Base-by-base conservation (phyloP, 768 basidiomycete species). In the Macrocybe gigantea region DNA sequence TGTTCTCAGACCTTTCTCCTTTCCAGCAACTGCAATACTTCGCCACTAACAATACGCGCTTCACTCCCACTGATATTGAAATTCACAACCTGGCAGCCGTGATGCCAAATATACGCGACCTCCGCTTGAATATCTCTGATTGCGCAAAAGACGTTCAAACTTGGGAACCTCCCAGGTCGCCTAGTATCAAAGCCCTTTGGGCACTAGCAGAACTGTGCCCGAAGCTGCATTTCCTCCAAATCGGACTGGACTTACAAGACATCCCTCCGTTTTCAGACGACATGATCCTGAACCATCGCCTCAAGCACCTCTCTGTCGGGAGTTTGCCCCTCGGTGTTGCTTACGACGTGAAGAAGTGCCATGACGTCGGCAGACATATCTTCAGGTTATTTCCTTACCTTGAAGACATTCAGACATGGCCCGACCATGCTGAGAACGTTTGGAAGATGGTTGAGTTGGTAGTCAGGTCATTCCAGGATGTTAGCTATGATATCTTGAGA, bases 1-100 rank as follows among this genome's bases (percentile, higher is more conserved):
- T 48, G 7, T 33, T 48, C 30, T 7, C 22, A 10, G 33, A 33
- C 2, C 35, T 43, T 29, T 43, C 44, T 13, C 41, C 33, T 41
- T 30, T 43, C 6, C 41, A 22, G 12, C 41, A 48, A 33, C 40
- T 48, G n/a, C 35, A 42, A 29, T 13, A 43, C 34, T 43, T 49
- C 12, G n/a, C 13, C 8, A 32, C 44, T 35, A 30, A 29, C 33
- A 39, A 49, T 8, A 37, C 40, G 30, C 30, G n/a, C 33, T 14
- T 49, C 11, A 8, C 32, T 12, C 40, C 40, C n/a, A 36, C 10
- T 11, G 36, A 41, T 13, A 36, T 30, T 30, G 48, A 49, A 6
- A 12, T 49, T 38, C 29, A 12, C 15, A 22, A 40, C 6, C 40
- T 49, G 2, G 48, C 48, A 32, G 5, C 33, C 2, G 40, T 42